phyloP scores from a whole-genome alignment of 768 basidiomycete species.

The Leucosporidium creatinivorum region DNA sequence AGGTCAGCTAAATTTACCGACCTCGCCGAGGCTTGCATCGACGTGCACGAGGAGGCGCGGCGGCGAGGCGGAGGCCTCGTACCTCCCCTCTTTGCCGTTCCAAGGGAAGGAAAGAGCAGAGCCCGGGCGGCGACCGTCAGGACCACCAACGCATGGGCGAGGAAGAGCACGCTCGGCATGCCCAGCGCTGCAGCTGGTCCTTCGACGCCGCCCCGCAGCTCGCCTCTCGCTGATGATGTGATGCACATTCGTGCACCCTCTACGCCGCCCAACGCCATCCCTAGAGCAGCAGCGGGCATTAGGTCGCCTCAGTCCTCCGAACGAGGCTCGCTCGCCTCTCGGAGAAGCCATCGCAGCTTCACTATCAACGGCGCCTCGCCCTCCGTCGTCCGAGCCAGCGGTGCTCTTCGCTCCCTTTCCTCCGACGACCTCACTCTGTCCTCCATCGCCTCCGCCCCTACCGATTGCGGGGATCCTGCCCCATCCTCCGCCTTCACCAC shows the following conservation, averaged over 20 bases:
- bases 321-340: background rate
- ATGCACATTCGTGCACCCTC: conserved; percentile 1
- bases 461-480: no score
- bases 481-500: no score
- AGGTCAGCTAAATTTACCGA: conserved; percentile 8
- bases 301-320: background rate
- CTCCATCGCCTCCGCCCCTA: background rate
- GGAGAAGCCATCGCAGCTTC: conserved; percentile 4
- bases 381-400: background rate
- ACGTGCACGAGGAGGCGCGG: conserved; percentile 22
- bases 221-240: background rate
- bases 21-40: conserved; percentile 17
- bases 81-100: background rate
- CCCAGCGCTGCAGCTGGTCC: background rate
- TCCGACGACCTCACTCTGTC: background rate
- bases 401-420: background rate
- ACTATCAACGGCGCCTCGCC: background rate
- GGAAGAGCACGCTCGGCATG: no score
- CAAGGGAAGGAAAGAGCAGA: background rate
- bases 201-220: background rate
- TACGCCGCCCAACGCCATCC: background rate
- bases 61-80: conserved; percentile 26
- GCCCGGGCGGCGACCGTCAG: background rate
- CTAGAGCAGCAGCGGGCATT: background rate
- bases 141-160: background rate